A percentile compares a stretch with the other conserved stretches of the same genome.
Conservation (phyloP, 805 yeast species). For the Kregervanrija delftensis region DNA sequence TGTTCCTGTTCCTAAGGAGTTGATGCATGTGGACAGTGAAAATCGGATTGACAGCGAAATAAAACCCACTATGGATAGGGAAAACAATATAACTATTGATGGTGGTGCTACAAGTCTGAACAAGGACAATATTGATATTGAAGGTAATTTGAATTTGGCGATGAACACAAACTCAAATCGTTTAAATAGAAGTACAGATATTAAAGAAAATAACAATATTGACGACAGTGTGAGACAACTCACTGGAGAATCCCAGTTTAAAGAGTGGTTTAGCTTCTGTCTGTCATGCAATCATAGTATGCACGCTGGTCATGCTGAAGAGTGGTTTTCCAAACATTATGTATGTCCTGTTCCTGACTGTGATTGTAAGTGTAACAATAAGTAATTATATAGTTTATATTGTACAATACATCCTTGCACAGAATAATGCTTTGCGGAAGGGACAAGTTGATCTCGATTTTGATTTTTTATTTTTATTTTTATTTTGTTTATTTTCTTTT, state of each 20-base stretch:
- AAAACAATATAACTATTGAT: not conserved
- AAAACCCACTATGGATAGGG: slow-evolving; percentile 5
- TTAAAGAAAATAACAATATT: not conserved
- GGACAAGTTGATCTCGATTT: too few species aligned
- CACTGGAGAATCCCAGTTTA: slow-evolving; percentile 39
- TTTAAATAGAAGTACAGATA: not conserved
- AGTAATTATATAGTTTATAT: slow-evolving; percentile 2
- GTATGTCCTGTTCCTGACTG: slow-evolving; percentile 96
- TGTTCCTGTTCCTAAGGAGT: slow-evolving; percentile 44
- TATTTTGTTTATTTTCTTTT: too few species aligned
- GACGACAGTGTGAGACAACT: not conserved
- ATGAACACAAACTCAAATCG: too few species aligned
- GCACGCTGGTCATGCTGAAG: slow-evolving; percentile 94
- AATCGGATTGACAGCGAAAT: not conserved
- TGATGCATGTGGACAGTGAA: slow-evolving; percentile 19
- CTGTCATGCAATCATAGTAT: slow-evolving; percentile 86
- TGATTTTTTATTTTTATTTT: too few species aligned
- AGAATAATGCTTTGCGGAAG: too few species aligned
- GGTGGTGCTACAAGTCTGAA: not conserved
- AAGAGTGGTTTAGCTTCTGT: slow-evolving; percentile 90
- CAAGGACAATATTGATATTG: not conserved
- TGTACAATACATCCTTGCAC: too few species aligned
- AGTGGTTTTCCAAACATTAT: slow-evolving; percentile 85
- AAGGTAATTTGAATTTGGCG: not conserved
- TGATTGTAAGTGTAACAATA: slow-evolving; percentile 68